Percentiles rank a stretch among this genome's conserved stretches.
Conservation (phyloP, 1,284 basidiomycete species). For the Cryptococcus sp. region DNA sequence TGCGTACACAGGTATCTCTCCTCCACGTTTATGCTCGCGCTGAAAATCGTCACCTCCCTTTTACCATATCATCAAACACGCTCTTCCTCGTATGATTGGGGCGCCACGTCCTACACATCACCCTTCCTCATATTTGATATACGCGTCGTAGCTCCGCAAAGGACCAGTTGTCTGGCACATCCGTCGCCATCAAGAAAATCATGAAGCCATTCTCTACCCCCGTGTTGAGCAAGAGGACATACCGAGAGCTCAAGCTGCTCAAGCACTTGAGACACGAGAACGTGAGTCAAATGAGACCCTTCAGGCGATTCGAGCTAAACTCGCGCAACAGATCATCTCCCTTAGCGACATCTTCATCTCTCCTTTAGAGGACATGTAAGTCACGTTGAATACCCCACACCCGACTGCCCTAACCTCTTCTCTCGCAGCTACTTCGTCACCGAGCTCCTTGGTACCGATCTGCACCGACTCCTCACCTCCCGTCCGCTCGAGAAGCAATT, state of each 20-base stretch:
- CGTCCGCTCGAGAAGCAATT: conserved; percentile 99
- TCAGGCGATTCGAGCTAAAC: conserved; percentile 11
- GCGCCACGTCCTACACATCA: not conserved
- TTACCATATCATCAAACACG: conserved; percentile 1
- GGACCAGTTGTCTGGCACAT: conserved; percentile 91
- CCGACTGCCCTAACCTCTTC: too few species aligned
- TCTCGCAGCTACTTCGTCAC: conserved; percentile 89
- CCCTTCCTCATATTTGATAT: conserved; percentile 1
- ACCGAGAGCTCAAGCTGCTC: conserved; percentile 95
- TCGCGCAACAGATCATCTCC: conserved; percentile 79
- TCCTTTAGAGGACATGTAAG: conserved; percentile 92
- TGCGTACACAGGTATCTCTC: conserved; percentile 52
- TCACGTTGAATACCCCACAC: conserved; percentile 10
- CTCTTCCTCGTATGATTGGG: not conserved
- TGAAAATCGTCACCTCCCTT: not conserved
- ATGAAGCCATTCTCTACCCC: conserved; percentile 98
- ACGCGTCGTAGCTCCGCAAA: conserved; percentile 76
- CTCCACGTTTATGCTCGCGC: not conserved
- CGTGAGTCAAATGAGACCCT: conserved; percentile 55
- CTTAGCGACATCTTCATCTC: conserved; percentile 99
- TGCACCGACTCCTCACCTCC: conserved; percentile 94
- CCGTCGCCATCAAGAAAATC: conserved; percentile 98
- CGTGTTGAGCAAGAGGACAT: conserved; percentile 96
- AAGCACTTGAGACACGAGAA: conserved; percentile 99
- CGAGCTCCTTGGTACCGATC: conserved; percentile 96